Evolutionary conservation across 306 rosid species (phyloP).

Genomic region (Hippophae gyantsensis): DNA sequence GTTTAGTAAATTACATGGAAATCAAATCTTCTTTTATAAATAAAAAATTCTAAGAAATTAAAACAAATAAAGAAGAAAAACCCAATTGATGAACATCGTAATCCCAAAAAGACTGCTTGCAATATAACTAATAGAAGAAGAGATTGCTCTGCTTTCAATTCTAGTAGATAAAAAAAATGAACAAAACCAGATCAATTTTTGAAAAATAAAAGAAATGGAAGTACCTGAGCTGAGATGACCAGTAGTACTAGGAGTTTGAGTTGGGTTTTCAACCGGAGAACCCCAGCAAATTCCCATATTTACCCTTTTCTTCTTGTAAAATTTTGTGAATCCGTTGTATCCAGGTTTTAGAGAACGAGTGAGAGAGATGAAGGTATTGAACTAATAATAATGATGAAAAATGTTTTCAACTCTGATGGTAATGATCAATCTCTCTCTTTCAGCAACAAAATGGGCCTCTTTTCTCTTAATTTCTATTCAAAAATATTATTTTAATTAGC

Average conservation of each 20-base stretch:
- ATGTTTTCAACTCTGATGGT: too few species aligned
- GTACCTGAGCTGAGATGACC: slow-evolving; percentile 46
- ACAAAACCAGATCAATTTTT: slow-evolving; percentile 8
- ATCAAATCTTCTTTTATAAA: background rate
- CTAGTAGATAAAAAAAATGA: background rate
- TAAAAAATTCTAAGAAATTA: background rate
- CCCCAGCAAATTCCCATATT: slow-evolving; percentile 86
- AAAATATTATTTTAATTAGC: too few species aligned
- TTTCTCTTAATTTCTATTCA: too few species aligned
- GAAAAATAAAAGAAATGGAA: background rate
- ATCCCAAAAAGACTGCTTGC: background rate
- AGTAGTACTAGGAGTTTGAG: slow-evolving; percentile 30
- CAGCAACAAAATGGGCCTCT: too few species aligned
- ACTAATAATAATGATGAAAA: too few species aligned
- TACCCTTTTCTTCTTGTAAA: slow-evolving; percentile 8
- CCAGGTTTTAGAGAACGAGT: too few species aligned
- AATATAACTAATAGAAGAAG: background rate
- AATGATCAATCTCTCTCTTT: too few species aligned
- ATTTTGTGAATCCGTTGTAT: too few species aligned
- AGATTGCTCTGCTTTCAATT: background rate
- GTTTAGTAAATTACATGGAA: slow-evolving; percentile 1
- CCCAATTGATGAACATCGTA: background rate
- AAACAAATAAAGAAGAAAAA: background rate
- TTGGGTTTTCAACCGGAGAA: slow-evolving; percentile 24
- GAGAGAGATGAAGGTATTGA: too few species aligned